A percentile compares a stretch with the other conserved stretches of the same genome.
Evolutionary conservation across 305 asterid genomes (phyloP).

Genomic region (Solanum hybrid): DNA sequence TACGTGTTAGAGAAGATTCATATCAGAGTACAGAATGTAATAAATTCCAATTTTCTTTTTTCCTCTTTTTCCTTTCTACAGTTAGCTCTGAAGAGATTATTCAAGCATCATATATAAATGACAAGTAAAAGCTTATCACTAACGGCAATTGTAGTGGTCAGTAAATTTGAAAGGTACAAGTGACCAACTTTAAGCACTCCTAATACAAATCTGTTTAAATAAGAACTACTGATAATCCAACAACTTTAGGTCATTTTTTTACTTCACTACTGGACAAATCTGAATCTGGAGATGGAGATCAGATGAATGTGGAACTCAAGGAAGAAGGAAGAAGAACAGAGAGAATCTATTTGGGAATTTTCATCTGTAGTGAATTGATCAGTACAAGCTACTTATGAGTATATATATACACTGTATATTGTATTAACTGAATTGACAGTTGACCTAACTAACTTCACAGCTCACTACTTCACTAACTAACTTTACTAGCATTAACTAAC

Average conservation of each 20-base stretch:
- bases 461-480: background rate
- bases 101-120: background rate
- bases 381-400: background rate
- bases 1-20: background rate
- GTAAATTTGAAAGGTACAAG: background rate
- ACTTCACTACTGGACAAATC: background rate
- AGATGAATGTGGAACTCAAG: background rate
- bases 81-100: background rate
- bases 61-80: background rate
- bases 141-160: background rate
- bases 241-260: background rate
- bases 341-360: background rate
- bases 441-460: background rate
- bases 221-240: background rate
- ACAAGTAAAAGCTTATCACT: background rate
- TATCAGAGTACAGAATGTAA: background rate
- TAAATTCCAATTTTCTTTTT: background rate
- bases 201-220: too few relatives aligned
- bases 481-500: too few relatives aligned
- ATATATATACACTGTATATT: background rate
- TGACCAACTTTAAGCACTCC: background rate
- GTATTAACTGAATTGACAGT: background rate
- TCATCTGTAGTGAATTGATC: background rate
- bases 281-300: background rate
- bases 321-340: background rate